A percentile compares a stretch with the other conserved stretches of the same genome.
These are phyloP conservation scores for Climacium dendroides DNA, from an alignment of 225 moss, liverwort and hornwort genomes.

Conservation along the genomic window DNA sequence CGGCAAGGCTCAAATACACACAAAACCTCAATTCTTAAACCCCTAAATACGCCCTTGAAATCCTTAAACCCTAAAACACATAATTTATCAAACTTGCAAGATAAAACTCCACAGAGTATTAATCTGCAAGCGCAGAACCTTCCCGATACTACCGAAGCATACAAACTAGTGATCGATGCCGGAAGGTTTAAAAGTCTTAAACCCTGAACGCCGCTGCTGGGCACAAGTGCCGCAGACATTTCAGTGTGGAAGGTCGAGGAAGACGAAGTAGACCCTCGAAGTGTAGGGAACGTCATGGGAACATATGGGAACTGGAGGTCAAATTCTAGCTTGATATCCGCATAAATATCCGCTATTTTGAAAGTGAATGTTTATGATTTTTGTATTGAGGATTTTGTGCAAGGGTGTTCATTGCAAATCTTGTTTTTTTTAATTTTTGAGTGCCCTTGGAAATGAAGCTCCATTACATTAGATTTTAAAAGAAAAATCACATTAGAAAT, in stretches of 20 bases:
- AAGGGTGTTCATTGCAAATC: neutral
- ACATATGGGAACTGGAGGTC: neutral
- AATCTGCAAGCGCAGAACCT: too few species aligned
- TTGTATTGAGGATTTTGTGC: neutral
- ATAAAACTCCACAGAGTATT: neutral
- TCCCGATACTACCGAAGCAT: neutral
- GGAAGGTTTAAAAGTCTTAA: neutral
- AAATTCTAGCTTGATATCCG: neutral
- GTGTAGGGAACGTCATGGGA: neutral
- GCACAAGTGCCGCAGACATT: neutral
- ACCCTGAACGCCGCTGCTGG: neutral
- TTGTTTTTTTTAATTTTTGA: neutral
- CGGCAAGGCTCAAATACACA: neutral
- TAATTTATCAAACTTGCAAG: neutral
- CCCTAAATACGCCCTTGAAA: neutral
- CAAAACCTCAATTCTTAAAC: neutral
- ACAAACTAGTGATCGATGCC: neutral
- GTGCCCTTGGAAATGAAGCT: neutral
- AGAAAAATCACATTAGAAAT: neutral
- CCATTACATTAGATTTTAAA: accelerated
- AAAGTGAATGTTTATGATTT: neutral
- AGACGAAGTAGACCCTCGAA: neutral
- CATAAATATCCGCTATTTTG: neutral
- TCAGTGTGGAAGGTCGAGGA: neutral
- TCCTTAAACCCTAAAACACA: neutral